Conservation (phyloP, 2,329 filamentous ascomycete species). For the Aureobasidium sp. region DNA sequence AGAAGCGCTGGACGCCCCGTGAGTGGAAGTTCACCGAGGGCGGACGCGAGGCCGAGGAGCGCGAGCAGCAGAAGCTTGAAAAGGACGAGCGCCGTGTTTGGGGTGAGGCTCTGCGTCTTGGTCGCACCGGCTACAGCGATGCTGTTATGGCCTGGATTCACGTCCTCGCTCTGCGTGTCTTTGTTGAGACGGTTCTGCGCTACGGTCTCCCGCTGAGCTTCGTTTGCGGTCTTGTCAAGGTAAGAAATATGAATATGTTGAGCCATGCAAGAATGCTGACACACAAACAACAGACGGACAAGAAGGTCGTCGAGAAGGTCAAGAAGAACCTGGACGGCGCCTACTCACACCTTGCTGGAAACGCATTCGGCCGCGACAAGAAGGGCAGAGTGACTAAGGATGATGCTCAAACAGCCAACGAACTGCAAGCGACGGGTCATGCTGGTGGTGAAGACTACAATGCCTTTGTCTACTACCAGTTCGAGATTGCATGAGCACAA, state of each 20-base stretch:
- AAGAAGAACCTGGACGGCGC: constrained; percentile 60
- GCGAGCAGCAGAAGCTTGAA: constrained; percentile 72
- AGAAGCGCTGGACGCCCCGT: constrained; percentile 88
- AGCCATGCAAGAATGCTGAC: neutral
- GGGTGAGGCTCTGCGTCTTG: constrained; percentile 81
- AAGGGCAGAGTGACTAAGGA: constrained; percentile 87
- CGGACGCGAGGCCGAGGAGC: constrained; percentile 78
- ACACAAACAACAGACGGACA: constrained; percentile 54
- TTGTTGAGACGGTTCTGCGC: constrained; percentile 94
- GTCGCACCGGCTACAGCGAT: constrained; percentile 90
- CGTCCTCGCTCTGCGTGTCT: constrained; percentile 80
- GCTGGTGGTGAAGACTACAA: constrained; percentile 70
- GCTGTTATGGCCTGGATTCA: constrained; percentile 95
- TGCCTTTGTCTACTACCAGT: constrained; percentile 94
- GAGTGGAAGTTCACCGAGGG: constrained; percentile 92
- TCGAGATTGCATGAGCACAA: constrained; percentile 56
- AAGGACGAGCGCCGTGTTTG: constrained; percentile 86
- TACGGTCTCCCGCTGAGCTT: constrained; percentile 91
- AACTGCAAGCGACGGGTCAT: constrained; percentile 69
- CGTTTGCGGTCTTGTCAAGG: constrained; percentile 75
- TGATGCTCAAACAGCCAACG: constrained; percentile 67
- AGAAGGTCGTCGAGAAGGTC: constrained; percentile 73
- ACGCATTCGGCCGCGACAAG: constrained; percentile 89
- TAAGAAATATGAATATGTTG: constrained; percentile 36
- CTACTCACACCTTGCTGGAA: constrained; percentile 89